Percentiles rank a stretch among this genome's conserved stretches.
These are phyloP conservation scores for Malus sylvestris DNA, from an alignment of 306 rosid genomes.

Conservation along the genomic window DNA sequence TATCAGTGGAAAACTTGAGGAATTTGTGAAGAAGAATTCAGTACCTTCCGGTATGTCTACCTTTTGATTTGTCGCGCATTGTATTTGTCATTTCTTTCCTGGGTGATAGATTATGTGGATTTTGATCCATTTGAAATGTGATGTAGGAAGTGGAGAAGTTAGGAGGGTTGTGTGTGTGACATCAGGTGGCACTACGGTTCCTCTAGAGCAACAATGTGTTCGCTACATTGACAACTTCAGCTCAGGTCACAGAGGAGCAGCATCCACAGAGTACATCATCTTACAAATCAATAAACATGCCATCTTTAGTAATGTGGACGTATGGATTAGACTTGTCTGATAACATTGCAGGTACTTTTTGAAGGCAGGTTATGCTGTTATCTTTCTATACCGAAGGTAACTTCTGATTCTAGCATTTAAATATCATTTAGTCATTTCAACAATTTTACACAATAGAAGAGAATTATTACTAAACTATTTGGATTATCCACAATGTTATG, in stretches of 20 bases:
- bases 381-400: constrained; percentile 71
- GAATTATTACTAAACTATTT: neutral
- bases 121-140: neutral
- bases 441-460: neutral
- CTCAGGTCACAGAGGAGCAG: constrained; percentile 96
- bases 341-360: constrained; percentile 59
- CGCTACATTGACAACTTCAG: constrained; percentile 92
- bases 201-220: constrained; percentile 84
- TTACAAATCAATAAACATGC: constrained; percentile 1
- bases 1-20: constrained; percentile 38
- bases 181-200: constrained; percentile 96
- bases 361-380: constrained; percentile 91
- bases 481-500: constrained; percentile 17
- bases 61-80: neutral
- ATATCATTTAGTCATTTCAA: neutral
- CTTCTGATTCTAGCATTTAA: neutral
- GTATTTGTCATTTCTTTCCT: neutral
- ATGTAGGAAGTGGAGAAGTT: constrained; percentile 34
- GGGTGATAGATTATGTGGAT: neutral
- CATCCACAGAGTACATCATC: constrained; percentile 79
- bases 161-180: constrained; percentile 80
- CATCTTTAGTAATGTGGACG: neutral
- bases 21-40: constrained; percentile 48
- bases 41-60: constrained; percentile 35
- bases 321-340: constrained; percentile 8